Evolutionary conservation across 306 rosid genomes (phyloP).

Genomic region (Pyrus bretschneideri): DNA sequence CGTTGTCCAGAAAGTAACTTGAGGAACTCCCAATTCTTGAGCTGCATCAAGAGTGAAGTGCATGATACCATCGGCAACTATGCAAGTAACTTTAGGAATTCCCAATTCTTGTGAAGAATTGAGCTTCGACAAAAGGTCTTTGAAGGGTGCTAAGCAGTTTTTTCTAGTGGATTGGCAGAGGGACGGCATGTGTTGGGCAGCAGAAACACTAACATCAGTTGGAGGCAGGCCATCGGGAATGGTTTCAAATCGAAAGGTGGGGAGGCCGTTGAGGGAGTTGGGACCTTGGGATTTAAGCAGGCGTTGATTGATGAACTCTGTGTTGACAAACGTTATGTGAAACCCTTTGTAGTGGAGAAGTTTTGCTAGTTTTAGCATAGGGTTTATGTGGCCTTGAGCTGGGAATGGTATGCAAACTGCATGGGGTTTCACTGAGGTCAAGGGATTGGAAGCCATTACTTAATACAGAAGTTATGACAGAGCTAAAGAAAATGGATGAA

Average conservation of each 20-base stretch:
- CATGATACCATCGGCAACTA: slow-evolving; percentile 29
- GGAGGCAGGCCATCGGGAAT: slow-evolving; percentile 28
- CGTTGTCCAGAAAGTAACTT: slow-evolving; percentile 14
- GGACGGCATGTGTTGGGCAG: slow-evolving; percentile 8
- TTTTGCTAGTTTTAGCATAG: slow-evolving; percentile 27
- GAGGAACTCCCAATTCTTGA: slow-evolving; percentile 25
- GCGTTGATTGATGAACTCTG: slow-evolving; percentile 25
- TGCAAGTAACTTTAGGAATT: slow-evolving; percentile 15
- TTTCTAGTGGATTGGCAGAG: background rate
- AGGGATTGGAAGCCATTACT: background rate
- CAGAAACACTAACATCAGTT: slow-evolving; percentile 4
- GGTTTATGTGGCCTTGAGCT: slow-evolving; percentile 32
- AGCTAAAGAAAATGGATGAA: background rate
- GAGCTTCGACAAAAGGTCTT: slow-evolving; percentile 10
- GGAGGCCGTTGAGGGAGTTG: slow-evolving; percentile 14
- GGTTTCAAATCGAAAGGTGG: slow-evolving; percentile 23
- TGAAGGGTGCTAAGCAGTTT: slow-evolving; percentile 9
- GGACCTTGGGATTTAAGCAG: slow-evolving; percentile 24
- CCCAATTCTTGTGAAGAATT: background rate
- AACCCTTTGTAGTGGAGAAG: slow-evolving; percentile 30
- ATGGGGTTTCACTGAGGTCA: background rate
- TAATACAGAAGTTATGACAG: background rate
- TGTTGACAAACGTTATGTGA: slow-evolving; percentile 28
- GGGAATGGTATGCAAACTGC: slow-evolving; percentile 27
- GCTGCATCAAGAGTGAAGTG: slow-evolving; percentile 30